These are phyloP conservation scores for Thermothelomyces thermophilus DNA, from an alignment of 2,329 filamentous ascomycete genomes.

Conservation along the genomic window DNA sequence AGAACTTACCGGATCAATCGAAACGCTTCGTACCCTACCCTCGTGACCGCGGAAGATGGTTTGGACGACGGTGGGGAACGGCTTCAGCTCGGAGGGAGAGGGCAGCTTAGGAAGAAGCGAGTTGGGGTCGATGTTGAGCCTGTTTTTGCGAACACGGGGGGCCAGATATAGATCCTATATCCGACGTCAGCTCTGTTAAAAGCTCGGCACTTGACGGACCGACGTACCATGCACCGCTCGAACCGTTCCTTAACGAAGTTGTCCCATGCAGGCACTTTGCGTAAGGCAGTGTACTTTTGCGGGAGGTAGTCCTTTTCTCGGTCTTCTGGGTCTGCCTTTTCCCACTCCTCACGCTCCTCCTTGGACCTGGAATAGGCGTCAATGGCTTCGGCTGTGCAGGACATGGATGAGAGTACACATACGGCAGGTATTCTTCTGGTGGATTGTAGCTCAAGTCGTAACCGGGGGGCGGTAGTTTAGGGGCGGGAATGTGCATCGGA, in stretches of 20 bases:
- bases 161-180: constrained; percentile 77
- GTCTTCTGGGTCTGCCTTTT: constrained; percentile 81
- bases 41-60: constrained; percentile 84
- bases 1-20: constrained; percentile 80
- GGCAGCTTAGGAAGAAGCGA: constrained; percentile 89
- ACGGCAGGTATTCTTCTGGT: constrained; percentile 83
- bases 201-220: no score
- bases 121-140: constrained; percentile 92
- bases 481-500: constrained; percentile 89
- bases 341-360: constrained; percentile 79
- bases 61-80: constrained; percentile 86
- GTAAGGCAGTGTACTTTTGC: constrained; percentile 71
- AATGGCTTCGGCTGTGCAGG: not conserved
- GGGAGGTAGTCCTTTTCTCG: constrained; percentile 84
- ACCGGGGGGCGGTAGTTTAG: constrained; percentile 85
- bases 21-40: constrained; percentile 76
- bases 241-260: constrained; percentile 92
- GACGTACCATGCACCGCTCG: constrained; percentile 65
- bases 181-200: constrained; percentile 1
- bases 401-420: not conserved
- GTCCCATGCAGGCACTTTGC: constrained; percentile 87
- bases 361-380: constrained; percentile 42
- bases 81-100: constrained; percentile 84
- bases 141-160: constrained; percentile 83
- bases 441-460: constrained; percentile 97